Base-by-base conservation (phyloP, 2,329 filamentous ascomycete genomes). In the Catunica adiposa region DNA sequence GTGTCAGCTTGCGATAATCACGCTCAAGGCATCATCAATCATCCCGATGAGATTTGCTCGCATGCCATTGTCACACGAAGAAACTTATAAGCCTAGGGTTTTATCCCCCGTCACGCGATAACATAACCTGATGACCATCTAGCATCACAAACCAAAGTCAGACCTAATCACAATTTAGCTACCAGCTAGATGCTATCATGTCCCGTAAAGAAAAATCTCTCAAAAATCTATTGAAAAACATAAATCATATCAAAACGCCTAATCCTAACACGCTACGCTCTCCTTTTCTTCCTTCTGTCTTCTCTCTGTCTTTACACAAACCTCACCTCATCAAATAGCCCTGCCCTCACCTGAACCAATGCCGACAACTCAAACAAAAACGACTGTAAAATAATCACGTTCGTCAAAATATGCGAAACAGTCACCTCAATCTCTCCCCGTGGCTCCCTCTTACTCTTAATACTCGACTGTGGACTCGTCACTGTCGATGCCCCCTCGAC, bases 341-440 rank as follows among this genome's bases (percentile, higher is more conserved):
- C 82, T 23, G 83, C 84, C 55, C 86, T 74, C 37, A 85, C 82
- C 66, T 90, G 85, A 58, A 89, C 73, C 62, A 89, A 67, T 25
- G 84, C 83, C 1, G 84, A 81, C 56, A 90, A 67, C 66, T 92
- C 86, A 52, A 90, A 73, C 52, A 90, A 68, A 64, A 92, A 92
- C 37, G 85, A 84, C 66, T 92, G 86, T 57, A 89, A 71, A 53
- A 90, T 78, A 57, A 90, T 78, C 42, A 84, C 79, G 65, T 90
- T 92, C 4, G 86, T 90, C 59, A 92, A 70, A 9, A 90, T 72
- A 65, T 90, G 86, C 42, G 83, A 87, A 3, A 92, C 78, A 6
- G 82, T 86, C 6, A 80, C 82, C 8, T 73, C 74, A 3, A 68
- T 64, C 26, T 64, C 64, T 47, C 46, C 53, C 37, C 56, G 54